These are phyloP conservation scores for Sextonia rubra DNA, from an alignment of 164 flowering plant species.

Conservation along the genomic window DNA sequence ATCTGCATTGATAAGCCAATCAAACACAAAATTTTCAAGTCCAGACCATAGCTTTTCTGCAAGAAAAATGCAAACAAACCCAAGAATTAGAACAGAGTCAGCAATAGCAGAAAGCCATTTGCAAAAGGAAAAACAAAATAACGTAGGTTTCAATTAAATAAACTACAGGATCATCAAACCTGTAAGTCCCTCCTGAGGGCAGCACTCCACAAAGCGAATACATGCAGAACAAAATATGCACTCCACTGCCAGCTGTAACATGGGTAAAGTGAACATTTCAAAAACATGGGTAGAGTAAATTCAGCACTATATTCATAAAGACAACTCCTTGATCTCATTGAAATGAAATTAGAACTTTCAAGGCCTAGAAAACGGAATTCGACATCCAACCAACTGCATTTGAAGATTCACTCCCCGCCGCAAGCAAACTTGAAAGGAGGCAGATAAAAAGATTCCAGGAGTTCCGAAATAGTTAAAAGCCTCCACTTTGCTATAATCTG, in stretches of 20 bases:
- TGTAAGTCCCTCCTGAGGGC: conserved; percentile 96
- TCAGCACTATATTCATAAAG: too few relatives aligned
- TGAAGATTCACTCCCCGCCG: too few relatives aligned
- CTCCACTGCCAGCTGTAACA: conserved; percentile 90
- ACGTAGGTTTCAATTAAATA: not conserved
- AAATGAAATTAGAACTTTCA: too few relatives aligned
- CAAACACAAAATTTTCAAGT: conserved; percentile 96
- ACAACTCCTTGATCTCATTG: too few relatives aligned
- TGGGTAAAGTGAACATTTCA: too few relatives aligned
- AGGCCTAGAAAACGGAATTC: too few relatives aligned
- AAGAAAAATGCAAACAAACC: conserved; percentile 5
- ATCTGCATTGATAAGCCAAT: conserved; percentile 97
- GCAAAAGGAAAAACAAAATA: conserved; percentile 1
- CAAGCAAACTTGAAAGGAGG: too few relatives aligned
- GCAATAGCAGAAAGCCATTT: not conserved
- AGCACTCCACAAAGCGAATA: conserved; percentile 95
- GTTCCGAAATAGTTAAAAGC: too few relatives aligned
- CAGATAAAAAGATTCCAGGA: too few relatives aligned
- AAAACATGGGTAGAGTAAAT: too few relatives aligned
- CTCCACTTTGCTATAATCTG: too few relatives aligned
- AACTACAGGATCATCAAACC: conserved; percentile 34
- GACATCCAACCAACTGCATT: too few relatives aligned
- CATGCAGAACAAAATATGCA: conserved; percentile 99
- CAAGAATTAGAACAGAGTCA: not conserved
- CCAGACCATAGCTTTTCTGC: conserved; percentile 98